A percentile compares a stretch with the other conserved stretches of the same genome.
Evolutionary conservation across 139 green algal genomes (phyloP).

Genomic region (Tetraselmis striata): DNA sequence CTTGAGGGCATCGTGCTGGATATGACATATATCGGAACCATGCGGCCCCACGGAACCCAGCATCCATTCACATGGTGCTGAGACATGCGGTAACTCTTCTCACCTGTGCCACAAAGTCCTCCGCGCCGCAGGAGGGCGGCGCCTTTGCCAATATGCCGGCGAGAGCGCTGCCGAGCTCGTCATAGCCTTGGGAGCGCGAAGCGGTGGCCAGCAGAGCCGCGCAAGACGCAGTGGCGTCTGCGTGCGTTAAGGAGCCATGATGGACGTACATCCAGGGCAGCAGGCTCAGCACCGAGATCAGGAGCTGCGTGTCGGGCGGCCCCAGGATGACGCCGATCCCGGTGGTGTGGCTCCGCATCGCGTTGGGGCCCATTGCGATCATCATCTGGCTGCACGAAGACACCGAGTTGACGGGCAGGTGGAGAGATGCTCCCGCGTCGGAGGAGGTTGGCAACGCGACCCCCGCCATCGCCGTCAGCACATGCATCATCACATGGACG

Average conservation of each 20-base stretch:
- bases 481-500: background rate
- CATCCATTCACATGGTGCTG: no score
- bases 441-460: no score
- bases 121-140: background rate
- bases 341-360: background rate
- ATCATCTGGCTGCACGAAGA: background rate
- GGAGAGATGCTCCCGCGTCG: no score
- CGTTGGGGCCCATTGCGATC: background rate
- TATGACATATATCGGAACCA: no score
- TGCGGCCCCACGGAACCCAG: no score
- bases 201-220: background rate
- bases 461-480: background rate
- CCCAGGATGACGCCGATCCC: background rate
- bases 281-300: background rate
- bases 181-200: background rate
- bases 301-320: background rate
- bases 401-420: background rate
- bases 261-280: background rate
- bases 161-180: background rate
- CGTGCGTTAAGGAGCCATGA: background rate
- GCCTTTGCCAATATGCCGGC: background rate
- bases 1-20: no score
- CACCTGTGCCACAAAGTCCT: background rate
- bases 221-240: background rate
- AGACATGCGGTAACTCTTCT: background rate